Conservation (phyloP, 495 filamentous ascomycete genomes). For the Penicillium argentinense region DNA sequence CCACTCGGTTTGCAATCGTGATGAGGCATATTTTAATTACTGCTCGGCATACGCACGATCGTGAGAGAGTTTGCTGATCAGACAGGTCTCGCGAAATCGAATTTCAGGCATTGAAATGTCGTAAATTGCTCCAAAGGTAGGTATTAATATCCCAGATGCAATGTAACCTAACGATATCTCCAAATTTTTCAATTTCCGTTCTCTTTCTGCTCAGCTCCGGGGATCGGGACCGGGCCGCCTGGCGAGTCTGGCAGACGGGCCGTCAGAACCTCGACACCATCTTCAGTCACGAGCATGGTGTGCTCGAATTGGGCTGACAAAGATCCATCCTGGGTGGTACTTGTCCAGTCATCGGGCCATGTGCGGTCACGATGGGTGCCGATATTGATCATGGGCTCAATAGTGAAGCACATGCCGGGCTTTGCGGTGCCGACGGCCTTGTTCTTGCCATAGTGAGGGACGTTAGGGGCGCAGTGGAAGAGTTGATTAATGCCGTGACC, state of each 20-base stretch:
- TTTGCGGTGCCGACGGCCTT: conserved; percentile 87
- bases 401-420: conserved; percentile 89
- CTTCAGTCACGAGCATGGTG: conserved; percentile 89
- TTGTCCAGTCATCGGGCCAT: conserved; percentile 93
- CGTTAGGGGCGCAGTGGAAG: conserved; percentile 82
- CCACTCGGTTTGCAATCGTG: no score
- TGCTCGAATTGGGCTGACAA: conserved; percentile 91
- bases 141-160: conserved; percentile 14
- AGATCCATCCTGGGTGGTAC: conserved; percentile 77
- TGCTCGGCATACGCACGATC: no score
- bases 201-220: conserved; percentile 13
- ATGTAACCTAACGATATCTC: not conserved
- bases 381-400: conserved; percentile 88
- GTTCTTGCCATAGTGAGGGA: conserved; percentile 88
- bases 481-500: conserved; percentile 84
- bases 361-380: conserved; percentile 79
- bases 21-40: no score
- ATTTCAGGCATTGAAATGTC: conserved; percentile 15
- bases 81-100: no score
- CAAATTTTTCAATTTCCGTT: conserved; percentile 15
- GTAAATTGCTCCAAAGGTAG: conserved; percentile 20
- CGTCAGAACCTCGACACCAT: conserved; percentile 90
- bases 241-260: conserved; percentile 79
- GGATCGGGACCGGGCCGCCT: conserved; percentile 78
- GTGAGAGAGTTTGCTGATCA: no score